A percentile compares a stretch with the other conserved stretches of the same genome.
phyloP scores from a whole-genome alignment of 2,329 filamentous ascomycete genomes.

The Verticillium nonalfalfae region DNA sequence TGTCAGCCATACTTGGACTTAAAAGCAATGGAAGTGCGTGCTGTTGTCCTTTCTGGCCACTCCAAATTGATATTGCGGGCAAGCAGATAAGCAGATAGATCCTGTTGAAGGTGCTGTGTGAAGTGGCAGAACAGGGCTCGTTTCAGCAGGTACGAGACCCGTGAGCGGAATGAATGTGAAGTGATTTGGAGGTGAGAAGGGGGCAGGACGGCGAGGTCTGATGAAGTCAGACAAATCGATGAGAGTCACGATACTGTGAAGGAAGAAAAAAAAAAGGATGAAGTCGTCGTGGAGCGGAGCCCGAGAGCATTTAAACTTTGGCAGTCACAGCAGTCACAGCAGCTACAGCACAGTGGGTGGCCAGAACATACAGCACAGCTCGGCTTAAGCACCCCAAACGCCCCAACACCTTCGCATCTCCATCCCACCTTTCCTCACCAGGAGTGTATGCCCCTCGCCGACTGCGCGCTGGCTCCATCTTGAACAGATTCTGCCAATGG shows the following conservation, averaged over 20 bases:
- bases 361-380: no score
- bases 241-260: no score
- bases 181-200: neutral
- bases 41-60: slow-evolving; percentile 35
- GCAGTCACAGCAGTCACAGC: neutral
- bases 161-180: neutral
- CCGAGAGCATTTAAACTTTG: neutral
- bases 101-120: neutral
- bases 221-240: no score
- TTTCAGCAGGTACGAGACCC: neutral
- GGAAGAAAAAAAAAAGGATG: neutral
- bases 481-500: neutral
- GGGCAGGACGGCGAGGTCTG: neutral
- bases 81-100: neutral
- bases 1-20: slow-evolving; percentile 39
- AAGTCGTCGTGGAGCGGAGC: slow-evolving; percentile 1
- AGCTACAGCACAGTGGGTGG: no score
- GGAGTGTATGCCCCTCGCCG: neutral
- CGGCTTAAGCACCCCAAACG: neutral
- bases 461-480: neutral
- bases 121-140: neutral
- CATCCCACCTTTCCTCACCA: neutral
- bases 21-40: slow-evolving; percentile 47
- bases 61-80: neutral
- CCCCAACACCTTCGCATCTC: neutral